These are phyloP conservation scores for Aspergillus sp. DNA, from an alignment of 2,329 filamentous ascomycete genomes.

Conservation along the genomic window DNA sequence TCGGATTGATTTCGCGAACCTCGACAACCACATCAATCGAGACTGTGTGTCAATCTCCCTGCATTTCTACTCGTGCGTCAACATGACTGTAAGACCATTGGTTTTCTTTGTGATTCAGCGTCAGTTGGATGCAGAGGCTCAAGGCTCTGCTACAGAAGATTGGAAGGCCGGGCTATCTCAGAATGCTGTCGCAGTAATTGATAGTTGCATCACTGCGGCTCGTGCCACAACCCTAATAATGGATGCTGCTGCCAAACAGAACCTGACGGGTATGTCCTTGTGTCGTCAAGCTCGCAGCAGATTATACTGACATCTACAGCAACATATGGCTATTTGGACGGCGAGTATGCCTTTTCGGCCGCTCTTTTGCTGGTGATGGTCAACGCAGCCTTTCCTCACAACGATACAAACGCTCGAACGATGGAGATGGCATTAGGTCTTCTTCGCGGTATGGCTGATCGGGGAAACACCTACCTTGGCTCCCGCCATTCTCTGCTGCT, in stretches of 20 bases:
- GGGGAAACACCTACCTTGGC: constrained; percentile 45
- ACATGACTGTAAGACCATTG: constrained; percentile 49
- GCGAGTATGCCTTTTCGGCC: constrained; percentile 49
- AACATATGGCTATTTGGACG: constrained; percentile 52
- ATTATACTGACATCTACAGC: constrained; percentile 21
- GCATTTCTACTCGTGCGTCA: constrained; percentile 52
- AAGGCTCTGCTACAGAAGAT: constrained; percentile 29
- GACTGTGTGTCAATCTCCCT: constrained; percentile 46
- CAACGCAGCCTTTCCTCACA: constrained; percentile 45
- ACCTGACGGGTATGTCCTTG: constrained; percentile 40
- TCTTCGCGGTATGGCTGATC: constrained; percentile 44
- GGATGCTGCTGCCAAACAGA: constrained; percentile 41
- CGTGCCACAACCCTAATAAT: constrained; percentile 44
- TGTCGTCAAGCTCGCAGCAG: neutral
- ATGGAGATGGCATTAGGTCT: constrained; percentile 43
- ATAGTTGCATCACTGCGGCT: constrained; percentile 46
- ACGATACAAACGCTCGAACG: constrained; percentile 34
- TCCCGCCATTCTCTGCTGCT: constrained; percentile 33
- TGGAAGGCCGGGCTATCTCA: constrained; percentile 43
- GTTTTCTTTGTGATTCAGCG: constrained; percentile 48
- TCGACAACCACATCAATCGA: constrained; percentile 37
- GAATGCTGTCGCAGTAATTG: constrained; percentile 45
- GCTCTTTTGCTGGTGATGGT: constrained; percentile 49
- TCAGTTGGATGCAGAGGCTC: constrained; percentile 32
- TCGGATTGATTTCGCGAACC: constrained; percentile 41